Percentiles rank a stretch among this genome's conserved stretches.
Conservation (phyloP, 805 yeast species). For the Limtongia smithiae region DNA sequence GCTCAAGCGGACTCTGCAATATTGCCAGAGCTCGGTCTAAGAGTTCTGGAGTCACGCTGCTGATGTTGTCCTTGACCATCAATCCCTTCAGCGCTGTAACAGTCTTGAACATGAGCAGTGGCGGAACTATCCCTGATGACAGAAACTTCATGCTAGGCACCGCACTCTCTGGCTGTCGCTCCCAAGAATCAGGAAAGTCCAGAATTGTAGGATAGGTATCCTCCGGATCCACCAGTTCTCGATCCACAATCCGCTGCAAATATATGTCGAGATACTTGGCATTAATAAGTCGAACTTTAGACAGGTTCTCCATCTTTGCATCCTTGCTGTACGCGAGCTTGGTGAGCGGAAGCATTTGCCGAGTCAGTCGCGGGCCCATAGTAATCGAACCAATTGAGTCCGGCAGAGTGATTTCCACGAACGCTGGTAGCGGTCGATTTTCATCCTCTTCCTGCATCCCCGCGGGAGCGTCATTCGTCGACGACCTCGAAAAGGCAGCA, state of each 20-base stretch:
- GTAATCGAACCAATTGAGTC: slow-evolving; percentile 2
- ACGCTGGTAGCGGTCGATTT: background rate
- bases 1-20: slow-evolving; percentile 5
- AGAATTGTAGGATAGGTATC: slow-evolving; percentile 4
- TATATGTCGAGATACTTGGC: slow-evolving; percentile 17
- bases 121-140: slow-evolving; percentile 10
- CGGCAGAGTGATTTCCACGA: no score
- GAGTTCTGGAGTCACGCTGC: slow-evolving; percentile 5
- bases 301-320: slow-evolving; percentile 10
- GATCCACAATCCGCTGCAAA: slow-evolving; percentile 6
- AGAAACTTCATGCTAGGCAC: slow-evolving; percentile 5
- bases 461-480: slow-evolving; percentile 3
- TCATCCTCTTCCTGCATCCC: background rate
- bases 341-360: slow-evolving; percentile 11
- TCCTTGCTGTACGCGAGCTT: slow-evolving; percentile 7
- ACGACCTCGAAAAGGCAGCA: background rate
- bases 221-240: slow-evolving; percentile 3
- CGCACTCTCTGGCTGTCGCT: background rate
- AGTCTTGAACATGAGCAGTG: slow-evolving; percentile 9
- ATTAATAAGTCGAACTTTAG: slow-evolving; percentile 9
- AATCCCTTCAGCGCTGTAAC: slow-evolving; percentile 16
- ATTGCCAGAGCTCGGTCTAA: slow-evolving; percentile 10
- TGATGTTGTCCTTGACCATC: slow-evolving; percentile 9
- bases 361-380: slow-evolving; percentile 7
- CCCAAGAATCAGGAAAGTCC: slow-evolving; percentile 11